Evolutionary conservation across 2,329 filamentous ascomycete species (phyloP), one percentile per base, ranked within the genome.

Genomic region (Fulvia fulva): DNA sequence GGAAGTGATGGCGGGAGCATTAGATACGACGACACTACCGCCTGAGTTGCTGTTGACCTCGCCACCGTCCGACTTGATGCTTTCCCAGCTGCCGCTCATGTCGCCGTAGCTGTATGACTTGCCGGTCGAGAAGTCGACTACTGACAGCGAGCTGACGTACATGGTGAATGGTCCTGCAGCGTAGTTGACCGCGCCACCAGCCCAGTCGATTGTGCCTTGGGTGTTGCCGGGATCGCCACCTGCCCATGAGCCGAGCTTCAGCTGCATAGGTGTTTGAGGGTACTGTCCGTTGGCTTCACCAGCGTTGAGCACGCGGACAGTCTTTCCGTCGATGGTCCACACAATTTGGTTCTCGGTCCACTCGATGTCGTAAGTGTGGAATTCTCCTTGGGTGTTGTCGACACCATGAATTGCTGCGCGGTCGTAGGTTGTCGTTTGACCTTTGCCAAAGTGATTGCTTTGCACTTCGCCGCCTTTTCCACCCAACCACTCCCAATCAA

Each of bases 401-500:
- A 86, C 78, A 4, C 84, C 76, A 74, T 95, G 90, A 73, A 90
- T 92, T 58, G 89, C 87, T 62, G 90, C 92, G 56, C 94, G 88
- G 76, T 95, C 91, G 79, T 93, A 96, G n/a, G 83, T 83, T 28
- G 83, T 87, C 0, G 90, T 92, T 66, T 89, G 82, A 54, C 93
- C 94, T 76, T 97, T 96, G 73, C 91, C 91, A 68, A 99, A 99
- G 77, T 96, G 99, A 77, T 99, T 99, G 67, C 87, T 89, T 76
- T 99, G 94, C n/a, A 96, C 89, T 74, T 96, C 81, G 57, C 80
- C 78, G 63, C 82, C 76, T 70, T 90, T 83, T 56, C 87, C 85
- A 58, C 94, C 94, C 23, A 99, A 83, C 90, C 92, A 97, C 75
- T 99, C 94, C 79, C 93, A 89, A 74, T 99, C 94, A 70, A 99